These are phyloP conservation scores for Phaeomoniella chlamydospora DNA, from an alignment of 2,329 filamentous ascomycete genomes.

Conservation along the genomic window DNA sequence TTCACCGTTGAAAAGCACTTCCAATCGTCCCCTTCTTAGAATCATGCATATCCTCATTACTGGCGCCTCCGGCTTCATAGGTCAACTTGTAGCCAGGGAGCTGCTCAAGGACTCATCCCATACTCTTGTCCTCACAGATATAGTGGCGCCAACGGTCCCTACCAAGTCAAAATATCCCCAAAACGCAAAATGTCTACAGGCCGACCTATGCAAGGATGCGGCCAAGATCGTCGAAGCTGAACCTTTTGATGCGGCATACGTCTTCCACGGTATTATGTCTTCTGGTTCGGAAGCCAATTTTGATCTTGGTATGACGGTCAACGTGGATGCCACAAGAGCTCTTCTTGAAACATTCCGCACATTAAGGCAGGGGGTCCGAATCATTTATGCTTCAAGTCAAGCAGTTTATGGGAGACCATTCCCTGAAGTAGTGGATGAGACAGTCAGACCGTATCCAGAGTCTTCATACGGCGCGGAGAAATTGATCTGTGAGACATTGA, in stretches of 20 bases:
- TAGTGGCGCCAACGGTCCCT: constrained; percentile 38
- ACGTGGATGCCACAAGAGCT: constrained; percentile 43
- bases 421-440: constrained; percentile 35
- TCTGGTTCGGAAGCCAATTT: constrained; percentile 47
- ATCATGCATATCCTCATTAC: constrained; percentile 44
- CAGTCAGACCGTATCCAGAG: constrained; percentile 41
- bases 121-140: constrained; percentile 41
- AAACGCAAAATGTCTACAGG: constrained; percentile 34
- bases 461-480: constrained; percentile 51
- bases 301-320: constrained; percentile 43
- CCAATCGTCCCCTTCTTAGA: too few relatives aligned
- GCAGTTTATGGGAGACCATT: constrained; percentile 49
- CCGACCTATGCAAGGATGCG: constrained; percentile 36
- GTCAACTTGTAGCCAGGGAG: constrained; percentile 43
- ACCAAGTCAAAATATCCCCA: constrained; percentile 30
- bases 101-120: constrained; percentile 35
- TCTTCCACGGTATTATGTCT: constrained; percentile 57
- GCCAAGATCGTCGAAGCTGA: constrained; percentile 18
- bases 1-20: too few relatives aligned
- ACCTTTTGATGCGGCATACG: constrained; percentile 39
- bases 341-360: constrained; percentile 38
- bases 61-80: constrained; percentile 50
- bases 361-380: constrained; percentile 37
- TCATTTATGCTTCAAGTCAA: constrained; percentile 48
- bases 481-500: constrained; percentile 44